A percentile compares a stretch with the other conserved stretches of the same genome.
Conservation (phyloP, 1,284 basidiomycete species). For the Dichomitus squalens region DNA sequence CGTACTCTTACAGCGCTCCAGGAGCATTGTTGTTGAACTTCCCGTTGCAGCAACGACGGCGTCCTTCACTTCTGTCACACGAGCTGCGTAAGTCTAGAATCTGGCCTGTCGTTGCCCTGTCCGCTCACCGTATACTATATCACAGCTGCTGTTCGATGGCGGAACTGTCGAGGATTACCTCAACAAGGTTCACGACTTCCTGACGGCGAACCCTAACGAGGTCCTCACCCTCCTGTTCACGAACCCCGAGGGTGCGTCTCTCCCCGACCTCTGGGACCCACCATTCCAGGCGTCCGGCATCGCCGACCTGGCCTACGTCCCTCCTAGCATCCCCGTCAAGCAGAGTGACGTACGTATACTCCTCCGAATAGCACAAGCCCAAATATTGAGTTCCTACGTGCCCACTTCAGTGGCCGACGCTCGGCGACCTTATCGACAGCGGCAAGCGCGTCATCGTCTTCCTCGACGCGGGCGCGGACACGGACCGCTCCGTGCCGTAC, state of each 20-base stretch:
- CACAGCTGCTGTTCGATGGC: slow-evolving; percentile 57
- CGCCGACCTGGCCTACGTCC: slow-evolving; percentile 58
- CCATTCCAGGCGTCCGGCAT: slow-evolving; percentile 65
- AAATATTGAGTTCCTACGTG: background rate
- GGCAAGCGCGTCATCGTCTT: slow-evolving; percentile 75
- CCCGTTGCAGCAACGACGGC: slow-evolving; percentile 29
- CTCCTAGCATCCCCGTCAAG: slow-evolving; percentile 52
- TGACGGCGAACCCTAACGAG: slow-evolving; percentile 73
- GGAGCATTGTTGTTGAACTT: background rate
- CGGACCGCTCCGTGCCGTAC: slow-evolving; percentile 50
- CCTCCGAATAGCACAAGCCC: background rate
- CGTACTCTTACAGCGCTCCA: slow-evolving; percentile 3
- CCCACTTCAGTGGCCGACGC: slow-evolving; percentile 66
- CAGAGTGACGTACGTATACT: slow-evolving; percentile 38
- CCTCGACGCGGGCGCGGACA: slow-evolving; percentile 59
- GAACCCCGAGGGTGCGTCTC: slow-evolving; percentile 62
- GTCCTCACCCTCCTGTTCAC: slow-evolving; percentile 74
- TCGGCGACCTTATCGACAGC: slow-evolving; percentile 69
- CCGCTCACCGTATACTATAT: slow-evolving; percentile 11
- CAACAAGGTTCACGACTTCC: slow-evolving; percentile 44
- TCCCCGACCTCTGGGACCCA: slow-evolving; percentile 52
- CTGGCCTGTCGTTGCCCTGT: slow-evolving; percentile 10
- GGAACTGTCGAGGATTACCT: slow-evolving; percentile 51
- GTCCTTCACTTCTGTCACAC: slow-evolving; percentile 73
- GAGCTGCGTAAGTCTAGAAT: slow-evolving; percentile 29